Evolutionary conservation across 176 grass and related monocot species (phyloP).

Genomic region (Hyparrhenia diplandra): DNA sequence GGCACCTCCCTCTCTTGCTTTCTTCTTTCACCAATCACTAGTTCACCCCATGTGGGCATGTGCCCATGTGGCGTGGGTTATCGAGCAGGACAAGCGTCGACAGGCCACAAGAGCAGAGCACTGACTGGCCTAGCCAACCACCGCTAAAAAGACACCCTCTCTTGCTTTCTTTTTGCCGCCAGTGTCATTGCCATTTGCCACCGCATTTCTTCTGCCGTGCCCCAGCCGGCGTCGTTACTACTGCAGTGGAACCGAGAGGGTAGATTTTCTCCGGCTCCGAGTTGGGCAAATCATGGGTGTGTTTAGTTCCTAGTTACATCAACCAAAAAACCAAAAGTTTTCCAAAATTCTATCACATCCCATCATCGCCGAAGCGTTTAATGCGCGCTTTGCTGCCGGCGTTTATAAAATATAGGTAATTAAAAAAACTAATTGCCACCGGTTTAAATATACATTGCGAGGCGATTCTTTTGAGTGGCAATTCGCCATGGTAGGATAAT

Average conservation of each 20-base stretch:
- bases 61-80: slow-evolving; percentile 33
- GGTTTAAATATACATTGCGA: too few relatives aligned
- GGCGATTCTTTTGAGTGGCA: too few relatives aligned
- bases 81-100: slow-evolving; percentile 8
- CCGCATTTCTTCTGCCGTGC: neutral
- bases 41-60: neutral
- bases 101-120: neutral
- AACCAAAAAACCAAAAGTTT: too few relatives aligned
- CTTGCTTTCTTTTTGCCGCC: slow-evolving; percentile 15
- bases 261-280: neutral
- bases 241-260: neutral
- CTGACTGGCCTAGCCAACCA: slow-evolving; percentile 6
- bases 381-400: too few relatives aligned
- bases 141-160: too few relatives aligned
- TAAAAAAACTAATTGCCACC: too few relatives aligned
- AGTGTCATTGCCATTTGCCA: neutral
- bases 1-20: neutral
- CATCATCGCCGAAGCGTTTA: too few relatives aligned
- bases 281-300: neutral
- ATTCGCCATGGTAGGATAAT: too few relatives aligned
- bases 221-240: neutral
- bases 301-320: too few relatives aligned
- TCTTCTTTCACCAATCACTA: neutral
- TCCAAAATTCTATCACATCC: too few relatives aligned
- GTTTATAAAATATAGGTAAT: too few relatives aligned